Evolutionary conservation across 306 rosid genomes (phyloP).

Genomic region (Citrullus amarus): DNA sequence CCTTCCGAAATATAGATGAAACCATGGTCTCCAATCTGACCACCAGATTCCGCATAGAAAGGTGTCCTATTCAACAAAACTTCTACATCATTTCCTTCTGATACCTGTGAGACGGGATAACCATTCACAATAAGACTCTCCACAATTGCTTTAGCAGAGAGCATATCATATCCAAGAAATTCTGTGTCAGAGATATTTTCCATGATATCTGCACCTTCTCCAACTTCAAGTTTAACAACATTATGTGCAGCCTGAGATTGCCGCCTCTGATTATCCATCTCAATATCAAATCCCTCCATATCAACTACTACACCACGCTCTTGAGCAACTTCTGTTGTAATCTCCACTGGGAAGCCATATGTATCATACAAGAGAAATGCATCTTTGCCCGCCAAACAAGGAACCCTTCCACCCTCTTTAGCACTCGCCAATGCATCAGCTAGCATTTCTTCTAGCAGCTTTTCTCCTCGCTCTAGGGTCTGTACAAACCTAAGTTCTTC

Average conservation of each 20-base stretch:
- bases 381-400: slow-evolving; percentile 76
- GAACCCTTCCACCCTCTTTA: slow-evolving; percentile 40
- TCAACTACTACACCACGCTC: slow-evolving; percentile 76
- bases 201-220: slow-evolving; percentile 47
- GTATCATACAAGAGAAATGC: slow-evolving; percentile 94
- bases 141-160: slow-evolving; percentile 61
- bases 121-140: slow-evolving; percentile 82
- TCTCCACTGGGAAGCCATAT: slow-evolving; percentile 77
- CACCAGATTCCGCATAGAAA: slow-evolving; percentile 97
- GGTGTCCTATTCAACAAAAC: slow-evolving; percentile 76
- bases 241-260: slow-evolving; percentile 96
- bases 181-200: slow-evolving; percentile 64
- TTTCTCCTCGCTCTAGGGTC: slow-evolving; percentile 87
- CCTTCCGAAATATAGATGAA: slow-evolving; percentile 47
- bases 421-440: slow-evolving; percentile 49
- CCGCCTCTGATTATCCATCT: slow-evolving; percentile 93
- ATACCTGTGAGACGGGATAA: slow-evolving; percentile 44
- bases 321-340: slow-evolving; percentile 89
- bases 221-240: slow-evolving; percentile 63
- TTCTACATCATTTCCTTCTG: slow-evolving; percentile 79
- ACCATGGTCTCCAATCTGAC: slow-evolving; percentile 89
- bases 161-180: slow-evolving; percentile 74
- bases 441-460: slow-evolving; percentile 74
- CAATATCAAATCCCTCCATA: slow-evolving; percentile 66
- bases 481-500: slow-evolving; percentile 95